Percentiles rank a stretch among this genome's conserved stretches.
These are phyloP conservation scores for Populus hybrid DNA, from an alignment of 441 rosid genomes.

Conservation along the genomic window DNA sequence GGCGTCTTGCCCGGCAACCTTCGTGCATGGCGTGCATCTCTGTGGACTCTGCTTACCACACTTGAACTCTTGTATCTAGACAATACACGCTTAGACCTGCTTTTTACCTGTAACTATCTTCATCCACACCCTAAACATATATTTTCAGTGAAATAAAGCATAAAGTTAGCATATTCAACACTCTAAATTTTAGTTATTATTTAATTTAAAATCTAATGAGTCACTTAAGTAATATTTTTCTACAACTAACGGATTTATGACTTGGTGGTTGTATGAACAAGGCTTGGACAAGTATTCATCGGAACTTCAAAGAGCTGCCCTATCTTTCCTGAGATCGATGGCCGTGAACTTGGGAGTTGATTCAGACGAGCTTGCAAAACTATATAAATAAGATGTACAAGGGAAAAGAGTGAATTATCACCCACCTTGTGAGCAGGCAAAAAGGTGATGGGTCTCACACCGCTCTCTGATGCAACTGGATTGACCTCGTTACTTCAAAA, in stretches of 20 bases:
- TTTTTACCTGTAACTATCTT: no score
- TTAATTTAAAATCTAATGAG: no score
- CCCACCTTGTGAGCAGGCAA: slow-evolving; percentile 32
- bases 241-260: not conserved
- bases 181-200: no score
- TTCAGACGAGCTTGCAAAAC: slow-evolving; percentile 15
- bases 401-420: slow-evolving; percentile 44
- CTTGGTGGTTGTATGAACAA: not conserved
- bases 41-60: no score
- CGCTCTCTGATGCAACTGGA: slow-evolving; percentile 44
- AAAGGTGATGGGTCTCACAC: slow-evolving; percentile 34
- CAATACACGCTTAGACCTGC: no score
- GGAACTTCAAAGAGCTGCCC: slow-evolving; percentile 25
- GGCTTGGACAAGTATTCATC: slow-evolving; percentile 27
- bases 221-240: no score
- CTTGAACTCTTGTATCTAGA: no score
- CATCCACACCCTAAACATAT: not conserved
- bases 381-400: slow-evolving; percentile 33
- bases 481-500: slow-evolving; percentile 34
- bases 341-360: slow-evolving; percentile 36
- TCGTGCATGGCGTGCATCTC: no score
- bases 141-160: not conserved
- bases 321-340: slow-evolving; percentile 24
- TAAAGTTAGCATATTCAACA: not conserved
- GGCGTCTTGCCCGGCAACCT: no score